phyloP scores from a whole-genome alignment of 768 basidiomycete genomes.

The Glaciozyma antarctica region DNA sequence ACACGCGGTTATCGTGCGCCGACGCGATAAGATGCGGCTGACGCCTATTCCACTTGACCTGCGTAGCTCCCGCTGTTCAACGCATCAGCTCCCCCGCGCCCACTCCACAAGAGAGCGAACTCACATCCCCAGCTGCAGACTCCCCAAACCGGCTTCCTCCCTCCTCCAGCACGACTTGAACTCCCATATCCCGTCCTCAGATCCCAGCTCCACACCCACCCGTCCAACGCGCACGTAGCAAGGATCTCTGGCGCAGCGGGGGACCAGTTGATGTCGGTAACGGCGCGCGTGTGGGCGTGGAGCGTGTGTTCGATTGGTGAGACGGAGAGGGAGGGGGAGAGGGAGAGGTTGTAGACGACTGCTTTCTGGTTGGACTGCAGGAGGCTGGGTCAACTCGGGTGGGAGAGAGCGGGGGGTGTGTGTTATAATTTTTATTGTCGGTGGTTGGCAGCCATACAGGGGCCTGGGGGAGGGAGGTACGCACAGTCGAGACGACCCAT shows the following conservation, averaged over 20 bases:
- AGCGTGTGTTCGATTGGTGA: slow-evolving; percentile 76
- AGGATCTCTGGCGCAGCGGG: slow-evolving; percentile 68
- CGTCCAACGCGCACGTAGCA: slow-evolving; percentile 83
- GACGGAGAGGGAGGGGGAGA: slow-evolving; percentile 43
- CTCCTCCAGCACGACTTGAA: slow-evolving; percentile 53
- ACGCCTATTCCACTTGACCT: slow-evolving; percentile 93
- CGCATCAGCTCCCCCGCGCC: not conserved
- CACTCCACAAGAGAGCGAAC: not conserved
- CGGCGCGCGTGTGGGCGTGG: slow-evolving; percentile 82
- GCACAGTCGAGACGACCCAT: slow-evolving; percentile 66
- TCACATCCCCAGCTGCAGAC: slow-evolving; percentile 33
- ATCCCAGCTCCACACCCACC: slow-evolving; percentile 94
- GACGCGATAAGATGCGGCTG: slow-evolving; percentile 81
- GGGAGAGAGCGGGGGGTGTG: too few species aligned
- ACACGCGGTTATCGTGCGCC: slow-evolving; percentile 71
- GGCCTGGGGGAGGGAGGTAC: not conserved
- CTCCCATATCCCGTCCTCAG: slow-evolving; percentile 55
- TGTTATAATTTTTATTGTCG: too few species aligned
- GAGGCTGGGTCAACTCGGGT: not conserved
- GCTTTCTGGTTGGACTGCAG: slow-evolving; percentile 65
- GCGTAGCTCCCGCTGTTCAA: slow-evolving; percentile 65
- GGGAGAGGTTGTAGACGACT: slow-evolving; percentile 85
- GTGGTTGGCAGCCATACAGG: accelerated
- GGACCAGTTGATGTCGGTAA: slow-evolving; percentile 98
- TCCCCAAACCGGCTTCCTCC: slow-evolving; percentile 44